Base-by-base conservation (phyloP, 257 asterid species). In the Henckelia pumila region DNA sequence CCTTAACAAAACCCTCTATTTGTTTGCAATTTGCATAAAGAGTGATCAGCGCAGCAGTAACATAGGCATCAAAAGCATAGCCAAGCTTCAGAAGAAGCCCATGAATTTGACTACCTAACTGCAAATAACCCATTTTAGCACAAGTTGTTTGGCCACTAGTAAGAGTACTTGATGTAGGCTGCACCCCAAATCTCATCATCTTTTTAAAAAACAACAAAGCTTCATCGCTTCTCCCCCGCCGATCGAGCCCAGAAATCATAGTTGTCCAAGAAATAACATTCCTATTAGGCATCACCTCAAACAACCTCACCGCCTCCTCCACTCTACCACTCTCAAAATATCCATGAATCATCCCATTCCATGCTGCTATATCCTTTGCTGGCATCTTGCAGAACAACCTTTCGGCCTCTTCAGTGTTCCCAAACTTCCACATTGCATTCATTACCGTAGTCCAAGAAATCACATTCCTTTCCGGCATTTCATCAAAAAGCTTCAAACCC, bases 261-360 rank as follows among this genome's bases (percentile, higher is more conserved):
- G 89, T 79, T 8, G 95, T 92, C 95, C 96, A 92, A 0, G 96
- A 84, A 47, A 92, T 84, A 57, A 85, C 88, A 78, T 86, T 90
- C 80, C 80, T 79, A 8, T 14, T 32, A 24, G 89, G 87, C 88
- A 91, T 87, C 63, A n/a, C 58, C 32, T 77, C 83, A 35, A 90
- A 90, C 68, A 93, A 63, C 44, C 71, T 73, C 20, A 61, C 58
- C 0, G 97, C 97, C 57, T 84, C 91, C 28, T 81, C 81, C 59
- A 77, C 75, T 71, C 83, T 83, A 26, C 82, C 81, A 55, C 90
- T 88, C 74, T 57, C 79, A 30, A 90, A 93, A 74, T 73, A 80
- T 8, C 97, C 96, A 77, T 81, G 79, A n/a, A 91, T 71, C 84
- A 93, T 79, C 0, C 93, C 87, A 24, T 93, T 90, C 96, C 96